Evolutionary conservation across 2,329 filamentous ascomycete genomes (phyloP), one percentile per base, ranked within the genome.

Genomic region (Cladophialophora bantiana): DNA sequence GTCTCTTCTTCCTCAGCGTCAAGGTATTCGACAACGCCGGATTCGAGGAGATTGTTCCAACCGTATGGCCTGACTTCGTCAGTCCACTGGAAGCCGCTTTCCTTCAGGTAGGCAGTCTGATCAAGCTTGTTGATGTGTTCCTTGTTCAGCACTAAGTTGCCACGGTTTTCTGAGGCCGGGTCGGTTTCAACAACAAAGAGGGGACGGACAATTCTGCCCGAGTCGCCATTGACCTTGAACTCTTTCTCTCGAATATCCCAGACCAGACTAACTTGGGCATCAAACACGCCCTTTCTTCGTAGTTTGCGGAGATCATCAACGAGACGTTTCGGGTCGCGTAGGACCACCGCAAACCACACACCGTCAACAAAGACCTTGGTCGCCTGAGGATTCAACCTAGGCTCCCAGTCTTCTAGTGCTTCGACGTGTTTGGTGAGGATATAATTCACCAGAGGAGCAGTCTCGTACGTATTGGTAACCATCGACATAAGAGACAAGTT

Each of bases 351-450:
- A 55, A 98, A 94, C 96, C 96, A 99, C 4, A 94, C 93, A 78
- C 95, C 95, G 75, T 99, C 98, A 73, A 99, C 91, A 75, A 99
- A 99, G 55, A 99, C 90, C 83, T 99, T 99, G 60, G 95, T 99
- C 5, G 94, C 94, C 75, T 96, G 91, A 0, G 94, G 94, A 62
- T 93, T 94, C 59, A 90, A 85, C 67, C 90, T 83, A 5, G 92
- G 91, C 76, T 95, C 92, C 74, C 97, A 99, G 77, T 99, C 95
- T 77, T 99, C 95, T 0, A 99, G 85, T 1, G 97, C 88, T 76
- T 98, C 94, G 93, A 99, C 97, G 75, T 94, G 94, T 71, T 94
- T 86, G 73, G 94, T 91, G 73, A 94, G 92, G 92, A 99, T 95
- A 82, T 96, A 99, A 73, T 97, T 92, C 45, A 94, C 88, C 73